These are phyloP conservation scores for Speleostelium caveatum DNA, from an alignment of 78 protist genomes.

Conservation along the genomic window DNA sequence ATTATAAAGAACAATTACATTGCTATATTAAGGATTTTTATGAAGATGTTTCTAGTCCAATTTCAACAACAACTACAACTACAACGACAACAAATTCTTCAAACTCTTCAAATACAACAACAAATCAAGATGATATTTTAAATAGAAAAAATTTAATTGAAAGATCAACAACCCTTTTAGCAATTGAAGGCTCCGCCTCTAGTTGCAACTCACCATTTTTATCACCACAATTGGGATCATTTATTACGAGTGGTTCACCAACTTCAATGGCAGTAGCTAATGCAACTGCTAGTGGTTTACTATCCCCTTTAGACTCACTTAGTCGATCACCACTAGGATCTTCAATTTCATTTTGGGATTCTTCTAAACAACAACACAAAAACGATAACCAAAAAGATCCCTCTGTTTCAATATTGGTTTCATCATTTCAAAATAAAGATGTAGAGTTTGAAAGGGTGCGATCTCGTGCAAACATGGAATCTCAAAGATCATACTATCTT, in stretches of 20 bases:
- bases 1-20: slow-evolving; percentile 34
- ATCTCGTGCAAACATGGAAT: slow-evolving; percentile 18
- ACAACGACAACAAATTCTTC: neutral
- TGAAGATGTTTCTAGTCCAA: neutral
- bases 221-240: neutral
- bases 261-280: neutral
- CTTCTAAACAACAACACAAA: neutral
- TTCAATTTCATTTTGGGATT: slow-evolving; percentile 73
- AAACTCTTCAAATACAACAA: neutral
- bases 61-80: neutral
- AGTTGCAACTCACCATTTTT: neutral
- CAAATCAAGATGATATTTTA: neutral
- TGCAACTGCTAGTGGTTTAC: neutral
- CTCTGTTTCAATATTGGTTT: slow-evolving; percentile 30
- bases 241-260: slow-evolving; percentile 8
- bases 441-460: slow-evolving; percentile 54
- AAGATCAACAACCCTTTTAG: slow-evolving; percentile 5
- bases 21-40: slow-evolving; percentile 68
- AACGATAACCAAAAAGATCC: neutral
- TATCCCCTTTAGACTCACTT: neutral
- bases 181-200: slow-evolving; percentile 15
- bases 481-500: slow-evolving; percentile 13
- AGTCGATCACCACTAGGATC: slow-evolving; percentile 22
- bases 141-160: slow-evolving; percentile 15
- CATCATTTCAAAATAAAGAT: slow-evolving; percentile 56